phyloP scores from a whole-genome alignment of 306 rosid genomes.

The Vigna trinervia region DNA sequence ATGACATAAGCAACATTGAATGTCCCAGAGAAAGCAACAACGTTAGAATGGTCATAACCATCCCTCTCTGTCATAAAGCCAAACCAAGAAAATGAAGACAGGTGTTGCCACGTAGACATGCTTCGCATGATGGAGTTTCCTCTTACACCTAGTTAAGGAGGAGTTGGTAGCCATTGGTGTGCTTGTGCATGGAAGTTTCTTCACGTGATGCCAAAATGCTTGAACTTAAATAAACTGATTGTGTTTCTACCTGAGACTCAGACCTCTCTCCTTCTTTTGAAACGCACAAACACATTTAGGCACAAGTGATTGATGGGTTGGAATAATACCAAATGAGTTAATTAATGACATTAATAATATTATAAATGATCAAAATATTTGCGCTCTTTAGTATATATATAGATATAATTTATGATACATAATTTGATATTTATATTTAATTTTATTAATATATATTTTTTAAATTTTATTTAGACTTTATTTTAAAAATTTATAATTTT shows the following conservation, averaged over 20 bases:
- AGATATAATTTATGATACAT: no score
- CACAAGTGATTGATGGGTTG: conserved; percentile 10
- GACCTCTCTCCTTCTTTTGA: background rate
- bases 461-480: no score
- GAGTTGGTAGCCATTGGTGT: background rate
- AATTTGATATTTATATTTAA: no score
- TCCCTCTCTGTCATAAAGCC: background rate
- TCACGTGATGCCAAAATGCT: conserved; percentile 32
- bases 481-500: no score
- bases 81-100: background rate
- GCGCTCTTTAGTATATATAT: no score
- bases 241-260: conserved; percentile 11
- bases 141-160: conserved; percentile 57
- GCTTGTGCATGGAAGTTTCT: conserved; percentile 11
- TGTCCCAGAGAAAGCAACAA: conserved; percentile 47
- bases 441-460: no score
- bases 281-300: background rate
- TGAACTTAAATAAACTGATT: conserved; percentile 27
- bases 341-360: no score
- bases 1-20: conserved; percentile 54
- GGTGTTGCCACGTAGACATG: conserved; percentile 51
- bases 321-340: no score
- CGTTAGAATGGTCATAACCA: background rate
- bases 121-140: conserved; percentile 60
- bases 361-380: no score